These are phyloP conservation scores for Allantophomopsis cytisporea DNA, from an alignment of 2,329 filamentous ascomycete genomes.

Conservation along the genomic window DNA sequence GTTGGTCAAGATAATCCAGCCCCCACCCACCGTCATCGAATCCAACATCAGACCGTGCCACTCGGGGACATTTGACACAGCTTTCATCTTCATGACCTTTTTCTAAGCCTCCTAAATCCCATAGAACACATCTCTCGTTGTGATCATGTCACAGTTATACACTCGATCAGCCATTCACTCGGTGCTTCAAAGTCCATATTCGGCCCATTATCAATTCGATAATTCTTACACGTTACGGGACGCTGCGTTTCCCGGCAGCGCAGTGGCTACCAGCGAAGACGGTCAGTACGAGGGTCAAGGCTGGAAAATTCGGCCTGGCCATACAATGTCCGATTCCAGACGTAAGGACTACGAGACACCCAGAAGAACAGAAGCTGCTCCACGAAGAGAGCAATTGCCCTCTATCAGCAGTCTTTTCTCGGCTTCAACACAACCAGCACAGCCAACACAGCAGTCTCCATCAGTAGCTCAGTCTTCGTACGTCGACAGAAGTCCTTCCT, in stretches of 20 bases:
- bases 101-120: too few species aligned
- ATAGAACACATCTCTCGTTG: too few species aligned
- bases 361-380: neutral
- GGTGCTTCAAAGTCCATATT: neutral
- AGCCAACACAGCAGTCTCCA: slow-evolving; percentile 2
- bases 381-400: slow-evolving; percentile 15
- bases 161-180: neutral
- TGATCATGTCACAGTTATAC: neutral
- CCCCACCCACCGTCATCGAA: too few species aligned
- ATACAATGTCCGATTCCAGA: neutral
- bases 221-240: neutral
- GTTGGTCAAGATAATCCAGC: too few species aligned
- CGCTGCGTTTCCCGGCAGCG: too few species aligned
- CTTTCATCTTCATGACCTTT: too few species aligned
- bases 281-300: neutral
- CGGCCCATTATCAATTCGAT: neutral
- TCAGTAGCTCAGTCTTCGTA: slow-evolving; percentile 10
- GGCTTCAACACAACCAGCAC: slow-evolving; percentile 10
- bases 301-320: neutral
- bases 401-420: slow-evolving; percentile 15
- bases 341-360: neutral
- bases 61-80: too few species aligned
- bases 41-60: too few species aligned
- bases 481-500: slow-evolving; percentile 16
- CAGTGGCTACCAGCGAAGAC: neutral